A percentile compares a stretch with the other conserved stretches of the same genome.
phyloP scores from a whole-genome alignment of 1,139 yeast species.

The Candida tetrigidarum region DNA sequence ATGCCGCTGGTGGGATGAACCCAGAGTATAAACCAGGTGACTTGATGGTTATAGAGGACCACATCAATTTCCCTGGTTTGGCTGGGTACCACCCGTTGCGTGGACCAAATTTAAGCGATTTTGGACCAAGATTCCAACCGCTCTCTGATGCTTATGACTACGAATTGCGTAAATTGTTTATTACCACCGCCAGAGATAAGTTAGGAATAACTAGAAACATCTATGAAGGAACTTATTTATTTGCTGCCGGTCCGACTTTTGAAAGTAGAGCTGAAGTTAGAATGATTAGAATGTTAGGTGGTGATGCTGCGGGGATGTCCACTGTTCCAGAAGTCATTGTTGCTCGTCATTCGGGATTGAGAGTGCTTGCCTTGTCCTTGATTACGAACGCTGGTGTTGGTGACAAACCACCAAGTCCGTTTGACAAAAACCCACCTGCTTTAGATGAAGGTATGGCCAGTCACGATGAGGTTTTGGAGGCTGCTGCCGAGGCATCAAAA shows the following conservation, averaged over 20 bases:
- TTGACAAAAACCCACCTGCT: constrained; percentile 55
- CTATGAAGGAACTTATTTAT: constrained; percentile 87
- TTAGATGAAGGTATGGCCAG: constrained; percentile 81
- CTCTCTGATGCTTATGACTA: constrained; percentile 89
- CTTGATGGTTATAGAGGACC: constrained; percentile 87
- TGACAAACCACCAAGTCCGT: constrained; percentile 76
- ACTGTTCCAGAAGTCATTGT: constrained; percentile 95
- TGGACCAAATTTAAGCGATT: constrained; percentile 80
- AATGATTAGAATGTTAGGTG: constrained; percentile 72
- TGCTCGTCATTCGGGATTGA: constrained; percentile 86
- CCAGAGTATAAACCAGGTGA: constrained; percentile 76
- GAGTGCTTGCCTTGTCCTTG: constrained; percentile 81
- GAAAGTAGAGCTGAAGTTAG: constrained; percentile 95
- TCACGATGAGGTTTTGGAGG: constrained; percentile 86
- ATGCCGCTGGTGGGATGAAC: constrained; percentile 94
- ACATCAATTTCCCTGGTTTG: constrained; percentile 87
- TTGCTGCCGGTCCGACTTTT: constrained; percentile 92
- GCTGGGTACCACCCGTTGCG: constrained; percentile 87
- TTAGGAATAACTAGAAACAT: constrained; percentile 61
- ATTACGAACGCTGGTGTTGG: constrained; percentile 85
- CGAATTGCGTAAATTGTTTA: constrained; percentile 62
- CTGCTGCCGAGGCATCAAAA: constrained; percentile 76
- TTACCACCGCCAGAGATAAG: constrained; percentile 52
- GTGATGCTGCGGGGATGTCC: constrained; percentile 97
- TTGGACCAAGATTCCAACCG: constrained; percentile 89